Evolutionary conservation across 352 stramenopile species (phyloP), one percentile per base, ranked within the genome.

Genomic region (Pythium apleroticum): DNA sequence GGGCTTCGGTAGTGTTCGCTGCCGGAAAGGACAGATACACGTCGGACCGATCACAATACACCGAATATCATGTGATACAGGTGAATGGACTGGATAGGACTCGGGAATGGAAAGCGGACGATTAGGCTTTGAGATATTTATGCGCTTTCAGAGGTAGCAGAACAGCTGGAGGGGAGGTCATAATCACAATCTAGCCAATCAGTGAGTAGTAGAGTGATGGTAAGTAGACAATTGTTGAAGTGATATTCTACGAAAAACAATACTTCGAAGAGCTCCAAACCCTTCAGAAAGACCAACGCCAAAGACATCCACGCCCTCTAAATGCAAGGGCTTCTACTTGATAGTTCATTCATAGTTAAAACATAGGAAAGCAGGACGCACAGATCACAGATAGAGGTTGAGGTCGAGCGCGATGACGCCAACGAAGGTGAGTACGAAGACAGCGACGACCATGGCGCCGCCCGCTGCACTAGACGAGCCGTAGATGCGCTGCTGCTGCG

Each of bases 401-500:
- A 39, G 15, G 10, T 57, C 52, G 28, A 57, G 52, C 1, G 25
- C 52, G 14, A 57, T 20, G 17, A 43, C 52, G 8, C 52, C 52
- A 5, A 57, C 20, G 28, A 64, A 57, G 17, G 14, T 28, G 25
- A 64, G 12, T 20, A 35, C 17, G n/a, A 64, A 55, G 4, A 57
- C 8, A 11, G 28, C 52, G 28, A 64, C 46, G 30, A 64, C 39
- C n/a, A 56, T 3, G 12, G 45, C 20, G n/a, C 41, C 41, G 8
- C 35, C 57, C 3, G 19, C 24, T 10, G 37, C 27, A 30, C 25
- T 68, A 25, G 57, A 63, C 4, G 33, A 53, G n/a, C 58, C 65
- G 25, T 66, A 71, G 19, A 65, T 28, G 11, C 58, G 57, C 33
- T 50, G 39, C 24, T 63, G 65, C 41, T 71, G 65, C 6, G 65